Percentiles rank a stretch among this genome's conserved stretches.
Evolutionary conservation across 192 early-diverging fungal species (phyloP).

Genomic region (Chytriomyces hyalinus): DNA sequence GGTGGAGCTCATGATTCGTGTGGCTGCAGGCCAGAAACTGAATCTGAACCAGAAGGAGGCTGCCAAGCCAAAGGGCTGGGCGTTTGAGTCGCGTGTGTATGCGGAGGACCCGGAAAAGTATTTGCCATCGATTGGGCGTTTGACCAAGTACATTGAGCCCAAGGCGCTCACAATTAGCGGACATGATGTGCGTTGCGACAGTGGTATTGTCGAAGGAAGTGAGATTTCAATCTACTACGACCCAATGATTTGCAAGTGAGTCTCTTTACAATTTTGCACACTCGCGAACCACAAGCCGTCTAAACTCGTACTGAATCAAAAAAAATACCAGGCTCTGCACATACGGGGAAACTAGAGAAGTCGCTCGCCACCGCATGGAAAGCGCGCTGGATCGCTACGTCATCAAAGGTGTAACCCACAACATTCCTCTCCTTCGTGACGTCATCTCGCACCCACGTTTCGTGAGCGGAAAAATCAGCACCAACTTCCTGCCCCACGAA

Average conservation of each 20-base stretch:
- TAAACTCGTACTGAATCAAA: neutral
- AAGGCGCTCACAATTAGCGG: conserved; percentile 35
- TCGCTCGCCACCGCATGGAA: conserved; percentile 78
- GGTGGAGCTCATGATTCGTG: conserved; percentile 95
- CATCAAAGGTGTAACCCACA: conserved; percentile 93
- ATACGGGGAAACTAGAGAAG: conserved; percentile 76
- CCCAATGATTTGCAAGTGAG: conserved; percentile 79
- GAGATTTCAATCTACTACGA: conserved; percentile 97
- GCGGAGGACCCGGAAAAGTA: conserved; percentile 95
- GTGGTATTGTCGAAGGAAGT: conserved; percentile 88
- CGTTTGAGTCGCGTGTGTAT: conserved; percentile 94
- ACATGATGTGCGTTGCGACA: conserved; percentile 85
- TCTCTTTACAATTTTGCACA: neutral
- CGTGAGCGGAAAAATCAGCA: conserved; percentile 75
- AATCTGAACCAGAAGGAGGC: conserved; percentile 76
- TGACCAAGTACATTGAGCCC: conserved; percentile 87
- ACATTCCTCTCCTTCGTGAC: conserved; percentile 90
- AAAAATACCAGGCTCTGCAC: conserved; percentile 73
- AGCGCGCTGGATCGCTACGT: conserved; percentile 87
- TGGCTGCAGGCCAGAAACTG: conserved; percentile 81
- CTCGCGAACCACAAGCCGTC: neutral
- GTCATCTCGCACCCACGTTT: conserved; percentile 80
- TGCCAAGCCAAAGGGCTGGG: conserved; percentile 80
- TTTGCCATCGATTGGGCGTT: conserved; percentile 88
- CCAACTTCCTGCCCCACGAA: conserved; percentile 85